A percentile compares a stretch with the other conserved stretches of the same genome.
Evolutionary conservation across 2,329 filamentous ascomycete species (phyloP).

Genomic region (Simplicillium aogashimaense): DNA sequence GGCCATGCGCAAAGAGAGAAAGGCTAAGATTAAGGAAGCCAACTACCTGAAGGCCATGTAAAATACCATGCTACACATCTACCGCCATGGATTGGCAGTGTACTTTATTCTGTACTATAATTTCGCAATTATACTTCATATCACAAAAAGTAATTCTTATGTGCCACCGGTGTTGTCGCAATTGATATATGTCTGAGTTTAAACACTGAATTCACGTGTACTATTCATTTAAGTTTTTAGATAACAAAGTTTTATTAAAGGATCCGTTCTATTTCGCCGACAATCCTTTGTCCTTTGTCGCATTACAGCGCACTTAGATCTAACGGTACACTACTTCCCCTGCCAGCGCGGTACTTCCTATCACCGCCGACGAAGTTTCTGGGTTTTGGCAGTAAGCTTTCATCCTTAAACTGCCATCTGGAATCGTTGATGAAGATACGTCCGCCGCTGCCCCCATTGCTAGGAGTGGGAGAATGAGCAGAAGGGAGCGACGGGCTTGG

Average conservation of each 20-base stretch:
- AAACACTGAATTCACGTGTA: not conserved
- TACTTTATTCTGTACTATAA: too few species aligned
- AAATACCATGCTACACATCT: constrained; percentile 9
- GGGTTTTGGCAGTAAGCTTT: constrained; percentile 74
- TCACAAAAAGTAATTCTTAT: not conserved
- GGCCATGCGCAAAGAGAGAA: constrained; percentile 65
- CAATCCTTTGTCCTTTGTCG: not conserved
- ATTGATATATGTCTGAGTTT: constrained; percentile 15
- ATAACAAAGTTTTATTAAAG: not conserved
- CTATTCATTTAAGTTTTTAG: not conserved
- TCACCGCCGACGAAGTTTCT: constrained; percentile 65
- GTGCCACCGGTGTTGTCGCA: constrained; percentile 4
- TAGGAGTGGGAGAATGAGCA: constrained; percentile 18
- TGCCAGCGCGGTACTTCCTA: constrained; percentile 78
- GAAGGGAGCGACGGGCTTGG: constrained; percentile 29
- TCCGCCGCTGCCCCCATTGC: constrained; percentile 13
- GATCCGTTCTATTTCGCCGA: not conserved
- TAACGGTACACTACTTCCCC: constrained; percentile 87
- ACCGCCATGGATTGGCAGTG: too few species aligned
- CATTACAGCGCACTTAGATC: constrained; percentile 55
- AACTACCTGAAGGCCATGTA: constrained; percentile 81
- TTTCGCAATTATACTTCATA: constrained; percentile 3
- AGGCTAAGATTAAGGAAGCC: constrained; percentile 69
- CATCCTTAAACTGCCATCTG: constrained; percentile 80
- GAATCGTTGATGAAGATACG: constrained; percentile 60